A percentile compares a stretch with the other conserved stretches of the same genome.
These are phyloP conservation scores for Takashimella koratensis DNA, from an alignment of 1,284 basidiomycete species.

Conservation along the genomic window DNA sequence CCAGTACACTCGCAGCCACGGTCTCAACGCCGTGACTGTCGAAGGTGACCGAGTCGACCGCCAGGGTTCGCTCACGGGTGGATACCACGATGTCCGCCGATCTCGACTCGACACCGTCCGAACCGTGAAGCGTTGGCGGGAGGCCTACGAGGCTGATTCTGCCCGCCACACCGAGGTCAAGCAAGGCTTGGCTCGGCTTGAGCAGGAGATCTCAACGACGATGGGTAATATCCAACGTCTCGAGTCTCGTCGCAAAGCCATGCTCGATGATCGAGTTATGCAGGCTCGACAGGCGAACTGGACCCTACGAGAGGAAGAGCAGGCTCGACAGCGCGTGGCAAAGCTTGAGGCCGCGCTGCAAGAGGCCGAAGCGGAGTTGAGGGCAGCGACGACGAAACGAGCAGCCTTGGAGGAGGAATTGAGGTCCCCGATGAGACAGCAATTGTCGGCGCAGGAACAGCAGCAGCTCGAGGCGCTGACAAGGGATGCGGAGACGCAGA, in stretches of 20 bases:
- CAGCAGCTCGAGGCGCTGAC: conserved; percentile 65
- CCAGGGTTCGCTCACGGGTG: conserved; percentile 92
- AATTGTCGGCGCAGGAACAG: conserved; percentile 70
- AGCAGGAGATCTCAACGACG: conserved; percentile 80
- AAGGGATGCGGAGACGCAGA: conserved; percentile 69
- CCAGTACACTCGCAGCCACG: conserved; percentile 89
- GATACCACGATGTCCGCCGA: conserved; percentile 86
- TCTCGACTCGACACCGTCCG: conserved; percentile 87
- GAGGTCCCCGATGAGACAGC: conserved; percentile 67
- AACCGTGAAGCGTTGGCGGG: conserved; percentile 70
- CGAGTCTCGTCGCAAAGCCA: conserved; percentile 67
- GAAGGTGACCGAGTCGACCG: conserved; percentile 98
- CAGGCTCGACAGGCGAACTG: conserved; percentile 62
- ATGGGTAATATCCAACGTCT: conserved; percentile 71
- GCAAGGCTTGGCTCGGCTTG: conserved; percentile 62
- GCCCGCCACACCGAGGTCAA: conserved; percentile 70
- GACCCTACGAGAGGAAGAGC: conserved; percentile 68
- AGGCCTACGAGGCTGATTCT: conserved; percentile 65
- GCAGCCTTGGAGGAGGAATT: conserved; percentile 70
- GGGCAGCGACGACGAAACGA: conserved; percentile 48
- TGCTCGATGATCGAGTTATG: conserved; percentile 64
- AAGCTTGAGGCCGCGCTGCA: conserved; percentile 66
- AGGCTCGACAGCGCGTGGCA: conserved; percentile 60
- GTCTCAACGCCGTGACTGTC: conserved; percentile 93
- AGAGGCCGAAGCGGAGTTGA: conserved; percentile 67